phyloP scores from a whole-genome alignment of 768 basidiomycete species.

The Phanerochaete carnosa region DNA sequence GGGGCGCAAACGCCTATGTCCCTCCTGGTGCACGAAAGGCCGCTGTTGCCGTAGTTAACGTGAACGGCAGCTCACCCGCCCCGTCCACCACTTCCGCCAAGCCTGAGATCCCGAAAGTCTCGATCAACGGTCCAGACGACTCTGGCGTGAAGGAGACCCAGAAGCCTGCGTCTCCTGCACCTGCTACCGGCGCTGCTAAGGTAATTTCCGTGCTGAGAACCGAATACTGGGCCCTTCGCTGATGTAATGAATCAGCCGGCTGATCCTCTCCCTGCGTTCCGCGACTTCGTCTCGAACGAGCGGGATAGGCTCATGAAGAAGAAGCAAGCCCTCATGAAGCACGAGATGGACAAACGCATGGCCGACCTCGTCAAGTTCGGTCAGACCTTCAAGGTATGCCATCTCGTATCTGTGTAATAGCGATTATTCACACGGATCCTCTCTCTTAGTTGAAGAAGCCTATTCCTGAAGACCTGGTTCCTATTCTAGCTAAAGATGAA shows the following conservation, averaged over 20 bases:
- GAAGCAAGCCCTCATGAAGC: conserved; percentile 84
- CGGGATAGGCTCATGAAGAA: conserved; percentile 88
- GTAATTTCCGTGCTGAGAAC: background rate
- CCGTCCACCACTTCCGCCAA: conserved; percentile 20
- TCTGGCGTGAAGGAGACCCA: conserved; percentile 43
- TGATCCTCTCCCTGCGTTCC: conserved; percentile 81
- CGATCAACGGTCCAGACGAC: conserved; percentile 79
- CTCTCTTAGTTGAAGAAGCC: conserved; percentile 78
- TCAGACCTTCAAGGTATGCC: conserved; percentile 84
- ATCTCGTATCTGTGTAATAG: background rate
- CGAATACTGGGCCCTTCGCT: conserved; percentile 16
- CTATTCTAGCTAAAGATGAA: conserved; percentile 91
- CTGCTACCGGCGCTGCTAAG: conserved; percentile 18
- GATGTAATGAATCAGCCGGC: conserved; percentile 47
- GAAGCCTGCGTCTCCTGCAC: conserved; percentile 65
- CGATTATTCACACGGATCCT: background rate
- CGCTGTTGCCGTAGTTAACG: conserved; percentile 29
- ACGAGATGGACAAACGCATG: conserved; percentile 92
- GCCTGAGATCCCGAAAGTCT: conserved; percentile 65
- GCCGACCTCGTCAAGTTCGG: conserved; percentile 93
- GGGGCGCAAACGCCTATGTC: conserved; percentile 86
- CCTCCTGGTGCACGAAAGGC: conserved; percentile 84
- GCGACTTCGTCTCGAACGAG: conserved; percentile 90
- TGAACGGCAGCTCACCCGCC: conserved; percentile 25
- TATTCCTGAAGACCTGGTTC: conserved; percentile 91